phyloP scores from a whole-genome alignment of 2,329 filamentous ascomycete genomes.

The Elsinoe perseae region DNA sequence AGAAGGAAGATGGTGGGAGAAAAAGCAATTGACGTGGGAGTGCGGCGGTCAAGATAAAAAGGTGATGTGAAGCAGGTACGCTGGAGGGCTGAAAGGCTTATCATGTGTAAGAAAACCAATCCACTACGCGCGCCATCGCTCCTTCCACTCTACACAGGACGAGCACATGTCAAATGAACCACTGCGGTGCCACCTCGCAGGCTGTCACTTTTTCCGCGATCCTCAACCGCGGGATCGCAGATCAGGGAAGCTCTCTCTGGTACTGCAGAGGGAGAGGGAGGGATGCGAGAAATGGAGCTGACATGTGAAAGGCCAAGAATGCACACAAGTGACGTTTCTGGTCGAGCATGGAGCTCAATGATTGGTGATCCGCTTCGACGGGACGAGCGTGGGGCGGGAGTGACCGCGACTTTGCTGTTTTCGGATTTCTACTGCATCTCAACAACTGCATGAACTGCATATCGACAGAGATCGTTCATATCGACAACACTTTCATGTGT shows the following conservation, averaged over 20 bases:
- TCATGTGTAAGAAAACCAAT: neutral
- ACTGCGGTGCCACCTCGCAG: neutral
- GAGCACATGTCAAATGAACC: conserved; percentile 12
- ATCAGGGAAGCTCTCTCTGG: neutral
- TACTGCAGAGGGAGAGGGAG: neutral
- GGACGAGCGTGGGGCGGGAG: conserved; percentile 12
- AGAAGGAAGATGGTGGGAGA: neutral
- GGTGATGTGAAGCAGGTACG: neutral
- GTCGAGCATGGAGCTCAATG: neutral
- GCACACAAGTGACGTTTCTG: neutral
- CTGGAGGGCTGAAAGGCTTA: neutral
- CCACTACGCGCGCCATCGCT: conserved; percentile 3
- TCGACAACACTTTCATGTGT: neutral
- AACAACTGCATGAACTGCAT: conserved; percentile 13
- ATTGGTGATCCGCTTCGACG: conserved; percentile 6
- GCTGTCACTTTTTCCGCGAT: conserved; percentile 7
- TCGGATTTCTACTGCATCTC: conserved; percentile 1
- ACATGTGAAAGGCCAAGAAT: conserved; percentile 8
- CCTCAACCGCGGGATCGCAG: neutral
- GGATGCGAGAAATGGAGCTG: neutral
- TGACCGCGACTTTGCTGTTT: neutral
- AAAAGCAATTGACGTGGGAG: conserved; percentile 15
- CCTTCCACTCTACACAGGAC: neutral
- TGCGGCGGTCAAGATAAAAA: conserved; percentile 12
- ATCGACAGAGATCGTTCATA: neutral